These are phyloP conservation scores for Alternaria solani DNA, from an alignment of 2,329 filamentous ascomycete genomes.

Conservation along the genomic window DNA sequence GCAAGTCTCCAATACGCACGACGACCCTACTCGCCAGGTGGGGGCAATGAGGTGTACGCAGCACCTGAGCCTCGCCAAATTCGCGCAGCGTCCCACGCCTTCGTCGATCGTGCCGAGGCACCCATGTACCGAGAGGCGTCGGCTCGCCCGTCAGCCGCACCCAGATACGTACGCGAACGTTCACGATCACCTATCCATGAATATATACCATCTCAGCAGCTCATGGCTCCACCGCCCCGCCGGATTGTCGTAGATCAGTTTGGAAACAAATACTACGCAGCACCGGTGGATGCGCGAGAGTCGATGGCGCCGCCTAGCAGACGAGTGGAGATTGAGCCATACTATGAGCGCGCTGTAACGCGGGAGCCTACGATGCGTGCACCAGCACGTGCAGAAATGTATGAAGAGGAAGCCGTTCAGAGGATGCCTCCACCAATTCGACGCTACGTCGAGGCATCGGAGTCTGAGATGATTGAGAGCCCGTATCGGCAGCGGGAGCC, in stretches of 20 bases:
- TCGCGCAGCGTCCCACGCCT: conserved; percentile 54
- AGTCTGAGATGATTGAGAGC: conserved; percentile 63
- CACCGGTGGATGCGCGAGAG: conserved; percentile 59
- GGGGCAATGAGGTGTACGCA: conserved; percentile 48
- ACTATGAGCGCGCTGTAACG: conserved; percentile 71
- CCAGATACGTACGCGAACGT: conserved; percentile 54
- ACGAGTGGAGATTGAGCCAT: conserved; percentile 62
- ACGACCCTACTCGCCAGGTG: conserved; percentile 52
- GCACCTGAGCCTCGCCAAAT: conserved; percentile 48
- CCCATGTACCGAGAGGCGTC: conserved; percentile 51
- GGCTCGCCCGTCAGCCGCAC: conserved; percentile 46
- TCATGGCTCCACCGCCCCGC: conserved; percentile 60
- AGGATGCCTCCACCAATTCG: conserved; percentile 58
- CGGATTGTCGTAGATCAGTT: conserved; percentile 83
- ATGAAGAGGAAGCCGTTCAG: conserved; percentile 49
- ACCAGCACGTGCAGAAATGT: conserved; percentile 61
- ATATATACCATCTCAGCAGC: conserved; percentile 49
- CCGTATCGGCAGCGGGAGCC: conserved; percentile 68
- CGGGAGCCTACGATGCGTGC: conserved; percentile 61
- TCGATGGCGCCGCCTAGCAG: conserved; percentile 62
- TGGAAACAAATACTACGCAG: conserved; percentile 79
- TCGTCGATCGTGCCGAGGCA: conserved; percentile 50
- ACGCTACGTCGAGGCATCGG: conserved; percentile 67
- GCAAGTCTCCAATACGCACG: conserved; percentile 59
- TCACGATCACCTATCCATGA: conserved; percentile 52